Percentiles rank a stretch among this genome's conserved stretches.
Conservation (phyloP, 805 yeast genomes). For the Sungouiella blattae region DNA sequence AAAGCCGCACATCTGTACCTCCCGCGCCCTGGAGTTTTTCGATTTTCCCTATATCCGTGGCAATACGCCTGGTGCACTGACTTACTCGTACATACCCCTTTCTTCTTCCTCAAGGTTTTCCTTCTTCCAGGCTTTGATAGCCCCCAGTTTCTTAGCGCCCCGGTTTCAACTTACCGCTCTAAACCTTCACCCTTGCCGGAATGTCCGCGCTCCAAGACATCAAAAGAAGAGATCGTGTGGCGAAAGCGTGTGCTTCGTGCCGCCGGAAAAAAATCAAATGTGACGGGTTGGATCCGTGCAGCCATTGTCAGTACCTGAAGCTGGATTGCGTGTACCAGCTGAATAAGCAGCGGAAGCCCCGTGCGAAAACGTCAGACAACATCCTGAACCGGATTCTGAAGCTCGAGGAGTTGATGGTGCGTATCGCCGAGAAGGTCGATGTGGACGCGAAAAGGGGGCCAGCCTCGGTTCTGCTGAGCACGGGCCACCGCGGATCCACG, state of each 20-base stretch:
- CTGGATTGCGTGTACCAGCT: constrained; percentile 11
- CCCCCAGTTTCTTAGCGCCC: too few relatives aligned
- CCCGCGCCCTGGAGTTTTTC: too few relatives aligned
- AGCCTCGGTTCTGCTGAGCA: too few relatives aligned
- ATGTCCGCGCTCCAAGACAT: too few relatives aligned
- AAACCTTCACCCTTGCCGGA: too few relatives aligned
- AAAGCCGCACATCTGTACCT: too few relatives aligned
- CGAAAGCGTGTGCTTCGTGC: constrained; percentile 4
- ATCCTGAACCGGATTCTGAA: constrained; percentile 2
- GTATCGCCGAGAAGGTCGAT: constrained; percentile 3
- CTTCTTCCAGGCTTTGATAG: too few relatives aligned
- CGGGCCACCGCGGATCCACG: not conserved
- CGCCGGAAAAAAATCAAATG: constrained; percentile 4
- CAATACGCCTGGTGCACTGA: too few relatives aligned
- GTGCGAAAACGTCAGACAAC: constrained; percentile 1
- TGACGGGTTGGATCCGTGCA: constrained; percentile 1
- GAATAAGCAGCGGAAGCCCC: constrained; percentile 5
- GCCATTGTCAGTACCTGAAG: constrained; percentile 2
- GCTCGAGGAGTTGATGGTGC: constrained; percentile 4
- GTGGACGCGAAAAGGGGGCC: not conserved
- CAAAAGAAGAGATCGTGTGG: constrained; percentile 1
- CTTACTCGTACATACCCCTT: too few relatives aligned
- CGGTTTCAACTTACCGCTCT: too few relatives aligned
- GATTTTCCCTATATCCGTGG: too few relatives aligned
- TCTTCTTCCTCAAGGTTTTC: too few relatives aligned